These are phyloP conservation scores for Cryptococcus sp. DNA, from an alignment of 1,284 basidiomycete genomes.

Conservation along the genomic window DNA sequence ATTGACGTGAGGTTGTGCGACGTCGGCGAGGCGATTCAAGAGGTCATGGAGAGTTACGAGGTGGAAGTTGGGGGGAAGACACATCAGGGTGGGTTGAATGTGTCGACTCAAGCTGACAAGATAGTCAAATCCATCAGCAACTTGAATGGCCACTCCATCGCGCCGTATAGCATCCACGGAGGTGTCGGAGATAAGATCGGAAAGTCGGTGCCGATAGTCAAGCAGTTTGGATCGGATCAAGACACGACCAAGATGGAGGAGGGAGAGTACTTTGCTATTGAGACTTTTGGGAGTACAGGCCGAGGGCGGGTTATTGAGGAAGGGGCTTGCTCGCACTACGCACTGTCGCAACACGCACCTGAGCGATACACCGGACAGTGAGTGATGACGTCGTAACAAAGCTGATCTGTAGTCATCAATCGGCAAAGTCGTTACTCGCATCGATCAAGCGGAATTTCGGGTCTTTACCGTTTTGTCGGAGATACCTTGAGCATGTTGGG, in stretches of 20 bases:
- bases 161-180: conserved; percentile 77
- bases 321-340: conserved; percentile 96
- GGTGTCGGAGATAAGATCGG: conserved; percentile 35
- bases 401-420: conserved; percentile 58
- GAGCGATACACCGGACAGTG: conserved; percentile 41
- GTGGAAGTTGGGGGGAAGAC: conserved; percentile 86
- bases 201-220: conserved; percentile 89
- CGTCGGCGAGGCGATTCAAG: conserved; percentile 88
- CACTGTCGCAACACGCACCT: conserved; percentile 51
- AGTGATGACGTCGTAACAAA: conserved; percentile 8
- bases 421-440: conserved; percentile 81
- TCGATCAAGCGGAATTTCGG: conserved; percentile 94
- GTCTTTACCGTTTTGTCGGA: conserved; percentile 90
- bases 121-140: conserved; percentile 88
- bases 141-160: conserved; percentile 88
- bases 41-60: conserved; percentile 99
- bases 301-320: conserved; percentile 86
- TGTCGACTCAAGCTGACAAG: conserved; percentile 2
- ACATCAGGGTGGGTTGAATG: conserved; percentile 67
- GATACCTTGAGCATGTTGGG: conserved; percentile 91
- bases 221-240: conserved; percentile 61
- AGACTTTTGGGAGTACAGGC: conserved; percentile 98
- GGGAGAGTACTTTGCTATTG: conserved; percentile 98
- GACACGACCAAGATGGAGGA: conserved; percentile 98
- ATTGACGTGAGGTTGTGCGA: conserved; percentile 95